Conservation (phyloP, 2,329 filamentous ascomycete species). For the Alternaria gansuensis region DNA sequence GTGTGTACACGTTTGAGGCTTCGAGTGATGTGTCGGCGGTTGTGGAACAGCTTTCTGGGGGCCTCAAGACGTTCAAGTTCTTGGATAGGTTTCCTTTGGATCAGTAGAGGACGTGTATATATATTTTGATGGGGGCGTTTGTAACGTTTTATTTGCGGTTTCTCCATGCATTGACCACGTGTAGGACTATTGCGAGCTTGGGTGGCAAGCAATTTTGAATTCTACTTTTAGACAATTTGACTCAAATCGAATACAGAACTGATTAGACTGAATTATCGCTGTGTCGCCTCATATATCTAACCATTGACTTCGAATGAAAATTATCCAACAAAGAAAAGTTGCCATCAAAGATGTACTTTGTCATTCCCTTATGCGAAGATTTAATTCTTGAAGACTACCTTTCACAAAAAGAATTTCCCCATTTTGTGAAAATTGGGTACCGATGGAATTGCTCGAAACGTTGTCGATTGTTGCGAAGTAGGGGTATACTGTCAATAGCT, state of each 20-base stretch:
- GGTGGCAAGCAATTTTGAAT: background rate
- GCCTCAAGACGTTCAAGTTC: constrained; percentile 72
- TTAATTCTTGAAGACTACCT: too few relatives aligned
- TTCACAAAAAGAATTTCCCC: too few relatives aligned
- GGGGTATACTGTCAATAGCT: too few relatives aligned
- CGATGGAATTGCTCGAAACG: too few relatives aligned
- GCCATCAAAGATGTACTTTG: too few relatives aligned
- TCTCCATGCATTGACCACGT: background rate
- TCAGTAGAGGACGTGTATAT: background rate
- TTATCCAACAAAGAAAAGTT: too few relatives aligned
- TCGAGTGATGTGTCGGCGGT: constrained; percentile 27
- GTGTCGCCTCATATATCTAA: too few relatives aligned
- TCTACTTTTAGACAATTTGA: background rate
- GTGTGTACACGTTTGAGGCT: constrained; percentile 43
- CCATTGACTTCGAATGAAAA: too few relatives aligned
- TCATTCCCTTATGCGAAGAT: too few relatives aligned
- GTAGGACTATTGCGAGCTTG: background rate
- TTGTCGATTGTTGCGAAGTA: too few relatives aligned
- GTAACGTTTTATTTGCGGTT: background rate
- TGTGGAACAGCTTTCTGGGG: constrained; percentile 53
- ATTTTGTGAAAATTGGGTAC: too few relatives aligned
- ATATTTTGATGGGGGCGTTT: background rate
- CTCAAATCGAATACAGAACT: background rate
- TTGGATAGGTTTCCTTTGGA: constrained; percentile 70
- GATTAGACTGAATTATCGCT: background rate